phyloP scores from a whole-genome alignment of 805 yeast species.

The Wickerhamomyces bisporus region DNA sequence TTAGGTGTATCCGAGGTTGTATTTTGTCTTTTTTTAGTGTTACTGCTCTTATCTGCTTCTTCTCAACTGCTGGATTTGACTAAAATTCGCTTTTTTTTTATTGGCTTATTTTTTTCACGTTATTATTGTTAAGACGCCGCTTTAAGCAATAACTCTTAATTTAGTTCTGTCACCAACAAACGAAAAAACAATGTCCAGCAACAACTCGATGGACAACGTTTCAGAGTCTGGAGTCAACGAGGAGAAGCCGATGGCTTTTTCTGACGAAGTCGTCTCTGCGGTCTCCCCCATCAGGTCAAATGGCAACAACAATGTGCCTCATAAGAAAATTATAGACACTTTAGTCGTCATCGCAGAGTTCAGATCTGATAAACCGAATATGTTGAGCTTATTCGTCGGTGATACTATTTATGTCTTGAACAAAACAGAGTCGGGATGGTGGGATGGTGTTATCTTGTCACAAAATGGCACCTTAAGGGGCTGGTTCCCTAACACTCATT shows the following conservation, averaged over 20 bases:
- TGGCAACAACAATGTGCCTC: not conserved
- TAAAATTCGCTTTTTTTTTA: too few species aligned
- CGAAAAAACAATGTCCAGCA: not conserved
- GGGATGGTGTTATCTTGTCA: constrained; percentile 64
- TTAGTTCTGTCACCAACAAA: too few species aligned
- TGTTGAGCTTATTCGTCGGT: constrained; percentile 52
- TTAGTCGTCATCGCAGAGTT: constrained; percentile 56
- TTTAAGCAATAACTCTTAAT: too few species aligned
- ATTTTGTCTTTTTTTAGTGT: too few species aligned
- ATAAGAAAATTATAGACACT: constrained; percentile 41
- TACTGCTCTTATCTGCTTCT: too few species aligned
- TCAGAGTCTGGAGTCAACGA: too few species aligned
- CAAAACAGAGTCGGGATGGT: constrained; percentile 70
- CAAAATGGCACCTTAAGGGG: constrained; percentile 47
- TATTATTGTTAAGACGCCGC: too few species aligned
- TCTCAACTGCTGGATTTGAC: too few species aligned
- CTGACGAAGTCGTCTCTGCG: not conserved
- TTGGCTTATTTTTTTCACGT: too few species aligned
- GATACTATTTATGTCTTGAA: constrained; percentile 67
- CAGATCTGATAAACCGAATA: constrained; percentile 45
- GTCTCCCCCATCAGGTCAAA: not conserved
- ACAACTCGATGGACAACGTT: not conserved
- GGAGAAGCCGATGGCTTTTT: not conserved
- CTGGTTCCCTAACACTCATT: constrained; percentile 77
- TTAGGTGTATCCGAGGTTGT: too few species aligned